Evolutionary conservation across 2,329 filamentous ascomycete genomes (phyloP).

Genomic region (Diaporthe vexans): DNA sequence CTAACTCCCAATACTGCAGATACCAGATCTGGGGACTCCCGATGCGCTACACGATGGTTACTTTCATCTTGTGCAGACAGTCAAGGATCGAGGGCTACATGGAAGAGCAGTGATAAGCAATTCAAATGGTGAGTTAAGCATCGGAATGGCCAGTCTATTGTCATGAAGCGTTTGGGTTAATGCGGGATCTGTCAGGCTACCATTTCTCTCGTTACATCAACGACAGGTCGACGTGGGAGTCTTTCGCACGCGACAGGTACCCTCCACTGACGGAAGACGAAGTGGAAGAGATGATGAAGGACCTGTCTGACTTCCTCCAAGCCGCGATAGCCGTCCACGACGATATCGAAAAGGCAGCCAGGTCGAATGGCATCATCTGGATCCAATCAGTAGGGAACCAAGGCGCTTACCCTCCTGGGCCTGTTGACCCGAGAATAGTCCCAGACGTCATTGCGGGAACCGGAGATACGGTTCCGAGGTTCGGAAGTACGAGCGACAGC

Average conservation of each 20-base stretch:
- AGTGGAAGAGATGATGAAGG: not conserved
- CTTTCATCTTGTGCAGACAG: slow-evolving; percentile 7
- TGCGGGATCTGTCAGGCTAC: not conserved
- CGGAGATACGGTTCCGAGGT: not conserved
- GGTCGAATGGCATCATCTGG: slow-evolving; percentile 7
- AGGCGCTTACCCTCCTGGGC: not conserved
- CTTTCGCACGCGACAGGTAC: not conserved
- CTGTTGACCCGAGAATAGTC: not conserved
- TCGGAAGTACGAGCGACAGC: slow-evolving; percentile 12
- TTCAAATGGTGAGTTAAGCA: not conserved
- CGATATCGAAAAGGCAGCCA: slow-evolving; percentile 1
- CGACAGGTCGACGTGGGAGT: slow-evolving; percentile 4
- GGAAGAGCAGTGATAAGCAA: slow-evolving; percentile 11
- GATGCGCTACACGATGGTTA: slow-evolving; percentile 13
- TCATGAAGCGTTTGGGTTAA: not conserved
- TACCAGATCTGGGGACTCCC: not conserved
- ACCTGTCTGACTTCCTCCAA: not conserved
- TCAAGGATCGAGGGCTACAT: not conserved
- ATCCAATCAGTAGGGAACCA: not conserved
- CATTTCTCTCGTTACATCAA: slow-evolving; percentile 5
- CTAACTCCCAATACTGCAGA: too few relatives aligned
- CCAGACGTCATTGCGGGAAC: not conserved
- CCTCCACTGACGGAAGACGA: not conserved
- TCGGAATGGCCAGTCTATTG: not conserved
- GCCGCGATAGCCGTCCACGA: not conserved